Evolutionary conservation across 2,329 filamentous ascomycete species (phyloP).

Genomic region (Akanthomyces muscarius): DNA sequence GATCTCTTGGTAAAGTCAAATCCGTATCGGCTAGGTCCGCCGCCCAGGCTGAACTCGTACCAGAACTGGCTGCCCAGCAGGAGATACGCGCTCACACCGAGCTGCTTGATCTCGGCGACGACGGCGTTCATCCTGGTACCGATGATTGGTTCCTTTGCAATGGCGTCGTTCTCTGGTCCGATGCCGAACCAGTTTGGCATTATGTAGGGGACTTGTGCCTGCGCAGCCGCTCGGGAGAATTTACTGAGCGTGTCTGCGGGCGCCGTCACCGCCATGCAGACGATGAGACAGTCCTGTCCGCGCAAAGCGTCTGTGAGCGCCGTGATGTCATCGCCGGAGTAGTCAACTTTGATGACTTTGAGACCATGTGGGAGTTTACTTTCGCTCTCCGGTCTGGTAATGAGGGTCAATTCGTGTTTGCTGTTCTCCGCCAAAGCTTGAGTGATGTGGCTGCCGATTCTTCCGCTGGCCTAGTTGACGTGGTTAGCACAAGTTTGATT

Average conservation of each 20-base stretch:
- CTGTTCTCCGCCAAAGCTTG: slow-evolving; percentile 41
- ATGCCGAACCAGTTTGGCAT: slow-evolving; percentile 55
- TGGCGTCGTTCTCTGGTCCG: slow-evolving; percentile 28
- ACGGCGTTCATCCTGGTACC: slow-evolving; percentile 34
- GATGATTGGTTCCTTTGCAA: slow-evolving; percentile 25
- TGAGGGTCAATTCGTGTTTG: slow-evolving; percentile 48
- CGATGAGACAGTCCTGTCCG: slow-evolving; percentile 55
- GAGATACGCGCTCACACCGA: slow-evolving; percentile 40
- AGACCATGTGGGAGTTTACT: slow-evolving; percentile 43
- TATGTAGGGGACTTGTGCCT: slow-evolving; percentile 51
- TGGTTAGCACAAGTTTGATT: background rate
- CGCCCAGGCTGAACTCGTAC: slow-evolving; percentile 49
- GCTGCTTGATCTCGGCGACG: slow-evolving; percentile 35
- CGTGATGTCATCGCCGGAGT: slow-evolving; percentile 36
- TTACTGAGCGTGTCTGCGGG: slow-evolving; percentile 43
- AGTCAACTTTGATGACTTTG: slow-evolving; percentile 39
- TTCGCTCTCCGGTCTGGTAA: slow-evolving; percentile 42
- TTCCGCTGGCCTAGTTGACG: slow-evolving; percentile 38
- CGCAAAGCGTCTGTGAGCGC: slow-evolving; percentile 44
- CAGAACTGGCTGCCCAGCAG: slow-evolving; percentile 51
- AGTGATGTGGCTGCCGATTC: slow-evolving; percentile 36
- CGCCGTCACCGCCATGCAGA: slow-evolving; percentile 45
- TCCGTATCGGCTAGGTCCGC: slow-evolving; percentile 36
- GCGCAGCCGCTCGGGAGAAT: slow-evolving; percentile 51
- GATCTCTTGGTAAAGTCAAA: slow-evolving; percentile 43